A percentile compares a stretch with the other conserved stretches of the same genome.
phyloP scores from a whole-genome alignment of 176 grass and related monocot species.

The Phragmites australis region DNA sequence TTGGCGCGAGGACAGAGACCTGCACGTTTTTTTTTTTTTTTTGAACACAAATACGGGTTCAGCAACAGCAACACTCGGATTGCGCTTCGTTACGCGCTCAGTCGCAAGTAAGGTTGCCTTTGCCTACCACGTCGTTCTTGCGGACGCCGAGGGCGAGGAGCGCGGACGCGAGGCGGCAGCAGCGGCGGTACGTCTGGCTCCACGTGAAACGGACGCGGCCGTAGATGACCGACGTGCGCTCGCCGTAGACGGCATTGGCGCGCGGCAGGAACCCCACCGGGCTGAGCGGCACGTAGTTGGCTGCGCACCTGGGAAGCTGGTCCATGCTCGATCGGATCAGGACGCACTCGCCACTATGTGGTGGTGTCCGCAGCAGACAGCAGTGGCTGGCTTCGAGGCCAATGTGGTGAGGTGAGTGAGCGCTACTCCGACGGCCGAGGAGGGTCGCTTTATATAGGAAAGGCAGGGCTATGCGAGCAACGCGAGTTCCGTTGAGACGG shows the following conservation, averaged over 20 bases:
- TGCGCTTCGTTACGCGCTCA: no score
- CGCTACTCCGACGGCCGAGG: background rate
- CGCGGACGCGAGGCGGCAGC: slow-evolving; percentile 63
- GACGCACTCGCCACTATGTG: no score
- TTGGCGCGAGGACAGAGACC: slow-evolving; percentile 63
- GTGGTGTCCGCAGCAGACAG: no score
- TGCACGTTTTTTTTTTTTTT: no score
- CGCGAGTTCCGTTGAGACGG: background rate
- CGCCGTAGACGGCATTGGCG: slow-evolving; percentile 71
- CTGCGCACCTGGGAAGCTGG: slow-evolving; percentile 42
- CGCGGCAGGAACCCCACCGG: slow-evolving; percentile 63
- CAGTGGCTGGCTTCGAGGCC: background rate
- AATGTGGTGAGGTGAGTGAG: slow-evolving; percentile 13
- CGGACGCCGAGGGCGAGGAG: slow-evolving; percentile 45
- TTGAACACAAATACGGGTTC: no score
- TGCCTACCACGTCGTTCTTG: slow-evolving; percentile 46
- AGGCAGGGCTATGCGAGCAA: background rate
- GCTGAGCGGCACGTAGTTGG: slow-evolving; percentile 66
- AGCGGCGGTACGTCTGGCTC: slow-evolving; percentile 51
- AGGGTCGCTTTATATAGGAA: slow-evolving; percentile 33
- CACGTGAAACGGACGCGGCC: slow-evolving; percentile 52
- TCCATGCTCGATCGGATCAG: slow-evolving; percentile 71
- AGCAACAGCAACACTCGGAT: no score
- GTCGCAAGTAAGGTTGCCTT: no score
- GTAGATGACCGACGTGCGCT: slow-evolving; percentile 63